Evolutionary conservation across 495 filamentous ascomycete genomes (phyloP).

Genomic region (Podospora comata): DNA sequence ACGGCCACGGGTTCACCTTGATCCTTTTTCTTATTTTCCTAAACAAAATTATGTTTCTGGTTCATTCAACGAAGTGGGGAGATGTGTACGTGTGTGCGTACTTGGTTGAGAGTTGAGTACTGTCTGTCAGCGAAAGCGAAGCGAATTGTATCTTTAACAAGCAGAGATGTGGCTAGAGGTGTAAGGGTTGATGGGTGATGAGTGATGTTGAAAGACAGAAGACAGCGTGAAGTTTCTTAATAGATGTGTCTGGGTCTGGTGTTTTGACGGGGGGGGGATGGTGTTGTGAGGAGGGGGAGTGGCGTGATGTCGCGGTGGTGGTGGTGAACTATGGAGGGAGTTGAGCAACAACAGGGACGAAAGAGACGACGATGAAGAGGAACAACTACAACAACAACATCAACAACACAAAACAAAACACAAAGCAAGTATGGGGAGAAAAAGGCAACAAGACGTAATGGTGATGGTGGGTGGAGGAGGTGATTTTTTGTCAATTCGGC

Average conservation of each 20-base stretch:
- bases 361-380: not conserved
- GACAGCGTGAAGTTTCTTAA: not conserved
- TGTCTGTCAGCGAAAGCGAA: not conserved
- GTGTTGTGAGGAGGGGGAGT: not conserved
- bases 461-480: too few species aligned
- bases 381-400: not conserved
- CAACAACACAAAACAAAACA: not conserved
- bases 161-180: not conserved
- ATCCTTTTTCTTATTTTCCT: conserved; percentile 5
- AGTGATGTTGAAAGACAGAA: not conserved
- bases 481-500: not conserved
- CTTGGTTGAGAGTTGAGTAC: not conserved
- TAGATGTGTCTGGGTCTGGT: not conserved
- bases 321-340: not conserved
- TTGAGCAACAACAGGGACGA: not conserved
- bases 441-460: not conserved
- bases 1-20: not conserved
- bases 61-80: not conserved
- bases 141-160: not conserved
- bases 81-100: not conserved
- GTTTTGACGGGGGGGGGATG: not conserved
- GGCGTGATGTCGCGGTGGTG: not conserved
- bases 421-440: not conserved
- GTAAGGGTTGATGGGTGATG: not conserved
- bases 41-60: not conserved